Base-by-base conservation (phyloP, 139 green algal genomes). In the Trebouxia sp. region DNA sequence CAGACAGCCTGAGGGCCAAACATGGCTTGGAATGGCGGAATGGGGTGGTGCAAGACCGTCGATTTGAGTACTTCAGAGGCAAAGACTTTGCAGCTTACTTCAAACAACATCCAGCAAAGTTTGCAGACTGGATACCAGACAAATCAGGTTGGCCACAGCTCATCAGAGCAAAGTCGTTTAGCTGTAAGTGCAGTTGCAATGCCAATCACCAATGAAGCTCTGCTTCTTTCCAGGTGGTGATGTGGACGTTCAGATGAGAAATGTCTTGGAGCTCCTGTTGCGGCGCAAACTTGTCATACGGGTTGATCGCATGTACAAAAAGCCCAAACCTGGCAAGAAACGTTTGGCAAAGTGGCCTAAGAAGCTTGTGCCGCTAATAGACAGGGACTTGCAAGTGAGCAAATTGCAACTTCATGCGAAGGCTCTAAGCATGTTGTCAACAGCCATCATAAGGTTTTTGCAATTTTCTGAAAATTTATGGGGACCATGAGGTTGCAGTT, bases 311-410 rank as follows among this genome's bases (percentile, higher is more conserved):
- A 84, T 88, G 75, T 92, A 86, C 84, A 92, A 93, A 58, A 95
- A 94, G 80, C 87, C 90, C 15, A 92, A 91, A 81, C 91, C 91
- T 4, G 90, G 91, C 65, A 88, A 85, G 58, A 89, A 90, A 55
- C 84, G 85, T 37, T 82, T 94, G 26, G 86, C 90, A 38, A 95
- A 94, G 72, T 95, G 88, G 76, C 90, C 91, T 3, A 83, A 84
- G 10, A 95, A 90, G 75, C 82, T 94, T 47, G 45, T 85, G 56
- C 75, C 43, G 3, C 39, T 86, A 41, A 35, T 28, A 17, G 62
- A 80, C 38, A 53, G 42, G 15, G 43, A 77, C 8, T 24, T 55
- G n/a, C 69, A 77, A 41, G 69, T 77, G 3, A 45, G n/a, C n/a
- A n/a, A n/a, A n/a, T n/a, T n/a, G n/a, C n/a, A n/a, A n/a, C n/a